A percentile compares a stretch with the other conserved stretches of the same genome.
Conservation (phyloP, 2,329 filamentous ascomycete species). For the Paraphaeosphaeria minitans region DNA sequence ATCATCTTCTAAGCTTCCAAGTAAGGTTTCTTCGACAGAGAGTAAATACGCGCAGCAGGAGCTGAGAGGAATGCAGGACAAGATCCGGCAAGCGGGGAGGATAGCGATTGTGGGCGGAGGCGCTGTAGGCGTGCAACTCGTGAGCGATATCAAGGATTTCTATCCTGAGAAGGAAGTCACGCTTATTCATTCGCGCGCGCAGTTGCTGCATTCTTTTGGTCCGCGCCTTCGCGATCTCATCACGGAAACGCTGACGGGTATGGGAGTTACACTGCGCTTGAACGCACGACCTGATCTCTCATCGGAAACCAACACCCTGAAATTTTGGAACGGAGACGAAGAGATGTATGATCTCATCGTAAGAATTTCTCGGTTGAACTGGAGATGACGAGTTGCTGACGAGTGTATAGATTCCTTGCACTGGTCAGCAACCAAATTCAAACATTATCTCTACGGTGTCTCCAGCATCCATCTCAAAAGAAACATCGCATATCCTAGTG, state of each 20-base stretch:
- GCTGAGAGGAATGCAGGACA: slow-evolving; percentile 54
- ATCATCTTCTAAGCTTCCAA: slow-evolving; percentile 54
- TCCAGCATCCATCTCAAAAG: slow-evolving; percentile 50
- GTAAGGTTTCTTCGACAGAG: slow-evolving; percentile 52
- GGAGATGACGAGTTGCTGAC: neutral
- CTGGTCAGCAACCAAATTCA: slow-evolving; percentile 64
- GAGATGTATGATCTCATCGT: slow-evolving; percentile 58
- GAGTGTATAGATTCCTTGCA: slow-evolving; percentile 60
- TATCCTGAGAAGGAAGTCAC: slow-evolving; percentile 63
- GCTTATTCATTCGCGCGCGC: slow-evolving; percentile 62
- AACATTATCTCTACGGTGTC: slow-evolving; percentile 53
- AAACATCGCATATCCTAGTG: slow-evolving; percentile 59
- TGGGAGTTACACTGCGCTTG: slow-evolving; percentile 59
- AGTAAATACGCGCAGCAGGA: slow-evolving; percentile 52
- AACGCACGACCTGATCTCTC: slow-evolving; percentile 54
- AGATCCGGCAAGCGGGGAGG: slow-evolving; percentile 53
- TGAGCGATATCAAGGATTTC: slow-evolving; percentile 61
- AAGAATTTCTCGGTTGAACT: slow-evolving; percentile 4
- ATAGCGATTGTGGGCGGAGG: slow-evolving; percentile 60
- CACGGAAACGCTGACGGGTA: slow-evolving; percentile 50
- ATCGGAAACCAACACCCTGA: slow-evolving; percentile 47
- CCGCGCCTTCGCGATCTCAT: slow-evolving; percentile 46
- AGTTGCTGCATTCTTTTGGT: slow-evolving; percentile 60
- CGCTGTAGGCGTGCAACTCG: slow-evolving; percentile 66
- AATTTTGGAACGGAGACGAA: slow-evolving; percentile 54